Evolutionary conservation across 148 eudicot species (phyloP).

Genomic region (Pouteria glomerata): DNA sequence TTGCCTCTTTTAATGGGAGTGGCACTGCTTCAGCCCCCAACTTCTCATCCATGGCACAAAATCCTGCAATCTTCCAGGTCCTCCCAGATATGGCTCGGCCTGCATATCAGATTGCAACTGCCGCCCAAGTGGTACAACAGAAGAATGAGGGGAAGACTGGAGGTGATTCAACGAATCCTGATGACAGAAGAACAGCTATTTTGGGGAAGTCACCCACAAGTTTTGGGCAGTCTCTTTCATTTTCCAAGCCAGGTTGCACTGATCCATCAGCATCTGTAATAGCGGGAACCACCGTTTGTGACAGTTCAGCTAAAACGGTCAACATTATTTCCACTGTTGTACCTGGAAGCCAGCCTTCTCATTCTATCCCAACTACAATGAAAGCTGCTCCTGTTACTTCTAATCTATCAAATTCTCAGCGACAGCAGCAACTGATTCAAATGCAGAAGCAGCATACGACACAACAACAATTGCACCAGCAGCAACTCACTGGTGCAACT

Average conservation of each 20-base stretch:
- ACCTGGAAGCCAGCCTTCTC: neutral
- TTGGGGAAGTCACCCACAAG: neutral
- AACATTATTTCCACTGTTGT: neutral
- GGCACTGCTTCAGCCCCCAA: neutral
- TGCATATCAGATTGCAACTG: neutral
- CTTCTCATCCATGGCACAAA: neutral
- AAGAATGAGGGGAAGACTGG: neutral
- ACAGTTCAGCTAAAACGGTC: neutral
- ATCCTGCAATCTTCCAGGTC: neutral
- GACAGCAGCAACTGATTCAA: neutral
- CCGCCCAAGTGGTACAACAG: neutral
- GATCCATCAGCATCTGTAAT: no score
- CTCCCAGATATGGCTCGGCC: neutral
- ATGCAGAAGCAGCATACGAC: neutral
- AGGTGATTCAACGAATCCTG: neutral
- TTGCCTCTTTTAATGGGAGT: neutral
- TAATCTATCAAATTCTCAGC: neutral
- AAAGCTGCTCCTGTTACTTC: no score
- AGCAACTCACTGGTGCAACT: neutral
- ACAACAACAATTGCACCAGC: neutral
- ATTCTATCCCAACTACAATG: neutral
- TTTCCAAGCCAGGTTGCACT: neutral
- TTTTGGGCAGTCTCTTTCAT: neutral
- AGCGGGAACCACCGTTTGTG: neutral
- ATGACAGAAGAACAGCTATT: neutral